These are phyloP conservation scores for Brassica nigra DNA, from an alignment of 345 rosid genomes.

Conservation along the genomic window DNA sequence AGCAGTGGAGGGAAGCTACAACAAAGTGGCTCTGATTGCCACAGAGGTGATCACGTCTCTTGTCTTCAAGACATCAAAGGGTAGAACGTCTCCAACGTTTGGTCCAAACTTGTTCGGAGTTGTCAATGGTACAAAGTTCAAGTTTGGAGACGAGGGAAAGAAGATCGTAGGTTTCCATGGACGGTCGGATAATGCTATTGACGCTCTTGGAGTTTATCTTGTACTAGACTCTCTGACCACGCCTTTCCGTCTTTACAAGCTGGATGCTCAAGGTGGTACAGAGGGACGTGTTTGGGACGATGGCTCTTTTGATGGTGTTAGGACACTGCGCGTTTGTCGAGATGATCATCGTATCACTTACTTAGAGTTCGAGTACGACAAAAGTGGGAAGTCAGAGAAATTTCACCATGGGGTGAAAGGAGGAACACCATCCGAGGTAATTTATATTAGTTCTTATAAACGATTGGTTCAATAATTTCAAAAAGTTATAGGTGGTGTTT, in stretches of 20 bases:
- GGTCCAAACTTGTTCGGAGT: slow-evolving; percentile 26
- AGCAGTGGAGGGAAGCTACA: slow-evolving; percentile 31
- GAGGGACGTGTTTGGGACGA: slow-evolving; percentile 31
- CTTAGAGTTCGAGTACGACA: slow-evolving; percentile 23
- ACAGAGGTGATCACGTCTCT: slow-evolving; percentile 14
- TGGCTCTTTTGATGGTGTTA: slow-evolving; percentile 14
- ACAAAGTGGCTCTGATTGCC: neutral
- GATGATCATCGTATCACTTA: slow-evolving; percentile 32
- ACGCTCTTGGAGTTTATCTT: slow-evolving; percentile 31
- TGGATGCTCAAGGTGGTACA: slow-evolving; percentile 31
- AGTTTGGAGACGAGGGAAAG: neutral
- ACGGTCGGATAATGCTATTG: slow-evolving; percentile 3
- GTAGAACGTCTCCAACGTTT: slow-evolving; percentile 21
- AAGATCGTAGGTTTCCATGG: slow-evolving; percentile 35
- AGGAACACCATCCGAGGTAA: slow-evolving; percentile 14
- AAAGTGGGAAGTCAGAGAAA: neutral
- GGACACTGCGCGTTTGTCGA: slow-evolving; percentile 2
- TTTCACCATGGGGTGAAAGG: slow-evolving; percentile 20
- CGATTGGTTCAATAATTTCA: neutral
- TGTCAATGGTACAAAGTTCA: slow-evolving; percentile 19
- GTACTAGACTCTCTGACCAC: neutral
- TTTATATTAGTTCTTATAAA: neutral
- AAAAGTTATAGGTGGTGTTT: neutral
- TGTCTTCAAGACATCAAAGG: slow-evolving; percentile 29
- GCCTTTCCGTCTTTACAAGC: slow-evolving; percentile 20